Base-by-base conservation (phyloP, 2,329 filamentous ascomycete genomes). In the Magnaporthiopsis rhizophila region DNA sequence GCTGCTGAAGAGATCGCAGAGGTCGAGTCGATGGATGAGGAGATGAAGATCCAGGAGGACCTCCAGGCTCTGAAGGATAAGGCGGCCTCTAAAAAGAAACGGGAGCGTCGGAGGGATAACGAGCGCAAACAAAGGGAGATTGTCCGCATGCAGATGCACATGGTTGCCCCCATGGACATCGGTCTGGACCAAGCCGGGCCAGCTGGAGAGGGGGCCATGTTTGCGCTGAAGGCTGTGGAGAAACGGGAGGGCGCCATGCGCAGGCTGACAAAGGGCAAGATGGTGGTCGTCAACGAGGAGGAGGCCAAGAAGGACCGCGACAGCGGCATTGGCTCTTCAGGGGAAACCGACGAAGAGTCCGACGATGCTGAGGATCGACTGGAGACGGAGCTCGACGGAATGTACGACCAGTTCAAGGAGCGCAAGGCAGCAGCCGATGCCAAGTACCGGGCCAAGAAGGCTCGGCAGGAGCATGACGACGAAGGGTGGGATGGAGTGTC, bases 111-210 rank as follows among this genome's bases (percentile, higher is more conserved):
- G 68, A 90, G 84, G 70, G 92, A 96, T 66, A 99, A 99, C 69
- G 95, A 99, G 76, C 87, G 87, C 75, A 98, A 96, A 77, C 91
- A 95, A 70, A 95, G 91, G 70, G 95, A 98, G 68, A 92, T 98
- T 66, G 83, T 96, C n/a, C 88, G 95, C 45, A 89, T 99, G 89
- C 95, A 99, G 76, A 87, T 99, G 80, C 89, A 97, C 78, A 99
- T 99, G 95, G 89, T 89, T 2, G 90, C 92, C 0, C 95, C 95
- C 9, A 95, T 92, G 82, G 95, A 99, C 68, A 97, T 99, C 67
- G 95, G 95, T 71, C 85, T 96, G 78, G 95, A 97, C 73, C 92
- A 95, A 76, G 79, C 85, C 30, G 91, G 91, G 0, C 90, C 91
- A 0, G 81, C 85, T 62, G 93, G 91, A 30, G 88, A 92, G 58